Evolutionary conservation across 2,329 filamentous ascomycete species (phyloP).

Genomic region (Fusarium sp.): DNA sequence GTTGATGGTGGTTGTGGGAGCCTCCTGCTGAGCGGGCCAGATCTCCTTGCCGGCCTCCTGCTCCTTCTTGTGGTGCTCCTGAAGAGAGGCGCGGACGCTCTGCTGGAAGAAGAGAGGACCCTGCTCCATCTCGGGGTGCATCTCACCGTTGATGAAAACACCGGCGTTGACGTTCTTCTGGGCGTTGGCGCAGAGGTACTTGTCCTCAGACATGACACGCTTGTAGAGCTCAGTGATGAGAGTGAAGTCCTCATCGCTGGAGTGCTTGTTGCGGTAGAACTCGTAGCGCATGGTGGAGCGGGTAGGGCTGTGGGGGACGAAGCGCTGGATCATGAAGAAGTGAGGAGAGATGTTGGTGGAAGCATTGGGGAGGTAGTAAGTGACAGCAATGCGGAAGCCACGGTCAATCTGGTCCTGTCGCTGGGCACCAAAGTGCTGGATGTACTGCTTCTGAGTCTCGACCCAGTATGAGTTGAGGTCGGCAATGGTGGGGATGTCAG

Average conservation of each 20-base stretch:
- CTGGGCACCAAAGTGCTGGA: constrained; percentile 62
- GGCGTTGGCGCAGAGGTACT: constrained; percentile 68
- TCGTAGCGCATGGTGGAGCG: constrained; percentile 70
- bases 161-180: constrained; percentile 72
- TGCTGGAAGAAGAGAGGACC: constrained; percentile 69
- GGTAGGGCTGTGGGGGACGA: constrained; percentile 65
- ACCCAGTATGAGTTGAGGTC: constrained; percentile 68
- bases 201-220: constrained; percentile 73
- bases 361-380: constrained; percentile 64
- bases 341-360: constrained; percentile 65
- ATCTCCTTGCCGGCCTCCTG: constrained; percentile 59
- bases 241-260: constrained; percentile 68
- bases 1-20: constrained; percentile 46
- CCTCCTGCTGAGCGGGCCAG: constrained; percentile 61
- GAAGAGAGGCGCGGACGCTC: constrained; percentile 60
- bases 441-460: constrained; percentile 60
- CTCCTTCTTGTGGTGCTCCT: constrained; percentile 61
- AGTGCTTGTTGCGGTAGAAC: constrained; percentile 71
- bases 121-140: constrained; percentile 71
- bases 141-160: constrained; percentile 71
- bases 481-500: constrained; percentile 67
- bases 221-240: constrained; percentile 70
- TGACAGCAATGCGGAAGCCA: constrained; percentile 60
- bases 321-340: constrained; percentile 73
- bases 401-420: constrained; percentile 61